Percentiles rank a stretch among this genome's conserved stretches.
Conservation (phyloP, 1,284 basidiomycete genomes). For the Cryptococcus sp. region DNA sequence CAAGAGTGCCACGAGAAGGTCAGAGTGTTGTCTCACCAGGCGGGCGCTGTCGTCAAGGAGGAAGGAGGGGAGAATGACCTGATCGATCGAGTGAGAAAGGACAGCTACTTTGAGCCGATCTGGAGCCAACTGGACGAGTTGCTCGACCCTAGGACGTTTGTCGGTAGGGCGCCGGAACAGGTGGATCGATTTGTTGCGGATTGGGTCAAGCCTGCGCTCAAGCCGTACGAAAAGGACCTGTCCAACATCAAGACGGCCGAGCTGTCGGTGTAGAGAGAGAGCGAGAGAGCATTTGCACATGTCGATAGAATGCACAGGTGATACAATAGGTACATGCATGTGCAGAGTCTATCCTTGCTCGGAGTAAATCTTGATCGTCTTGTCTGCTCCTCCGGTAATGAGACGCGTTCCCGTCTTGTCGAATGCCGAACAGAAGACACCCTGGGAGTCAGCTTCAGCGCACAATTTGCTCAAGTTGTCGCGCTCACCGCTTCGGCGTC, state of each 20-base stretch:
- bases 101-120: slow-evolving; percentile 60
- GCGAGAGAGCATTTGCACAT: not conserved
- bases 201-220: slow-evolving; percentile 84
- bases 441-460: slow-evolving; percentile 15
- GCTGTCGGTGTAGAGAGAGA: slow-evolving; percentile 47
- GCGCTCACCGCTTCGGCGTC: slow-evolving; percentile 87
- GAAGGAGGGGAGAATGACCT: slow-evolving; percentile 94
- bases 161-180: slow-evolving; percentile 87
- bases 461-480: no score
- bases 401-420: slow-evolving; percentile 90
- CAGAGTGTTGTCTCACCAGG: slow-evolving; percentile 91
- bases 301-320: not conserved
- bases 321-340: not conserved
- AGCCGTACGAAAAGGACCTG: slow-evolving; percentile 58
- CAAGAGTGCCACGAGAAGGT: slow-evolving; percentile 97
- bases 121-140: slow-evolving; percentile 49
- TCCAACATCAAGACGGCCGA: slow-evolving; percentile 57
- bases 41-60: slow-evolving; percentile 89
- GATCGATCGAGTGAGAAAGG: slow-evolving; percentile 73
- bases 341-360: slow-evolving; percentile 30
- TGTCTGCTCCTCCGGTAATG: slow-evolving; percentile 95
- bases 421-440: slow-evolving; percentile 90
- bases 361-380: slow-evolving; percentile 75
- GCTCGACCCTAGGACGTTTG: slow-evolving; percentile 76
- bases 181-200: slow-evolving; percentile 82